Conservation (phyloP, 805 yeast species). For the Suhomyces emberorum region DNA sequence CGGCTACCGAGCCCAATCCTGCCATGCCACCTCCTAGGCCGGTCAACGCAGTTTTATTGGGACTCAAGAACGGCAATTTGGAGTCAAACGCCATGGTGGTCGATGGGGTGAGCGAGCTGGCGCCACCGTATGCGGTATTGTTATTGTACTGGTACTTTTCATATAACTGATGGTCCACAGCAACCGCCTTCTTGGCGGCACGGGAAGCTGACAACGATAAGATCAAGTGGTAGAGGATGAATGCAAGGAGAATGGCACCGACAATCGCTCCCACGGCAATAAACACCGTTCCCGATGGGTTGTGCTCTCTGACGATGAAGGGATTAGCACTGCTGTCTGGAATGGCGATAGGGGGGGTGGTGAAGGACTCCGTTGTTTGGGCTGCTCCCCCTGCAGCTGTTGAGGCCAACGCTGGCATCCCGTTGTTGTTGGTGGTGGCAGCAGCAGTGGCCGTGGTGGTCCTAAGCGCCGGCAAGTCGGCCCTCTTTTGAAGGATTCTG, state of each 20-base stretch:
- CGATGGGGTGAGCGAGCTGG: slow-evolving; percentile 17
- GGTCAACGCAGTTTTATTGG: slow-evolving; percentile 18
- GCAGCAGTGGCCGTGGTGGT: not conserved
- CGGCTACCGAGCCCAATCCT: slow-evolving; percentile 4
- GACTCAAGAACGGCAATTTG: slow-evolving; percentile 34
- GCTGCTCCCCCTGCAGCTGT: slow-evolving; percentile 10
- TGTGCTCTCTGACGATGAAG: slow-evolving; percentile 46
- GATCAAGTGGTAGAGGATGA: slow-evolving; percentile 51
- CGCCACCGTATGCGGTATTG: slow-evolving; percentile 27
- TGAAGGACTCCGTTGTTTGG: slow-evolving; percentile 19
- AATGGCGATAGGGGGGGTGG: slow-evolving; percentile 50
- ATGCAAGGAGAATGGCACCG: slow-evolving; percentile 52
- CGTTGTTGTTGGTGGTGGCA: slow-evolving; percentile 5
- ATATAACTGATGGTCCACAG: slow-evolving; percentile 28
- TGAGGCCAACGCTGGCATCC: slow-evolving; percentile 14
- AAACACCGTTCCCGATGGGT: slow-evolving; percentile 77
- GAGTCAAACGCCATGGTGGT: slow-evolving; percentile 23
- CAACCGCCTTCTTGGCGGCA: slow-evolving; percentile 46
- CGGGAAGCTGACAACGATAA: slow-evolving; percentile 48
- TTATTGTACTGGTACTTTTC: slow-evolving; percentile 31
- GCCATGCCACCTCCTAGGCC: slow-evolving; percentile 13
- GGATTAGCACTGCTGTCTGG: slow-evolving; percentile 68
- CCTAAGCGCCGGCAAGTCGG: not conserved
- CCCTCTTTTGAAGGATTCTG: not conserved
- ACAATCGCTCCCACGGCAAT: slow-evolving; percentile 74